These are phyloP conservation scores for Cenococcum geophilum DNA, from an alignment of 495 filamentous ascomycete genomes.

Conservation along the genomic window DNA sequence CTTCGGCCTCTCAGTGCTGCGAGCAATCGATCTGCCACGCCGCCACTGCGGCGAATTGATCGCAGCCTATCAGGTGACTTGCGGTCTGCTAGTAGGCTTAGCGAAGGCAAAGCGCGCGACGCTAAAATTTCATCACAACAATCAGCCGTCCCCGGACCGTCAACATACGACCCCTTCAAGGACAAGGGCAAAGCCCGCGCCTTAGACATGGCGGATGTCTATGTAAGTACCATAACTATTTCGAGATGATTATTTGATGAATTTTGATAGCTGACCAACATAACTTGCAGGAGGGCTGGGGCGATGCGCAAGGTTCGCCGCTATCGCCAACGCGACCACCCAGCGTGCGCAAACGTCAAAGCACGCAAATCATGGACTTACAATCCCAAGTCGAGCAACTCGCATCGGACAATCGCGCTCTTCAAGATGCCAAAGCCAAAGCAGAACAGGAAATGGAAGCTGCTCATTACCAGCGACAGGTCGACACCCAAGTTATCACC, in stretches of 20 bases:
- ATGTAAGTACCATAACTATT: constrained; percentile 59
- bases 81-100: constrained; percentile 57
- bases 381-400: constrained; percentile 70
- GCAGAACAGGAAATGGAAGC: constrained; percentile 55
- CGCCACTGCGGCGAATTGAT: constrained; percentile 64
- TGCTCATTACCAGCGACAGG: constrained; percentile 49
- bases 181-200: constrained; percentile 81
- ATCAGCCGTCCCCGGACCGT: constrained; percentile 45
- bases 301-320: constrained; percentile 84
- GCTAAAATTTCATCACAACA: constrained; percentile 23
- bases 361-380: constrained; percentile 90
- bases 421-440: constrained; percentile 63
- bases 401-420: constrained; percentile 68
- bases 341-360: constrained; percentile 85
- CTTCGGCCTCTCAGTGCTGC: constrained; percentile 55
- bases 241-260: constrained; percentile 1
- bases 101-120: constrained; percentile 27
- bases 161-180: constrained; percentile 66
- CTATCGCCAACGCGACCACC: constrained; percentile 91
- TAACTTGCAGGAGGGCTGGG: constrained; percentile 73
- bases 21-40: constrained; percentile 52
- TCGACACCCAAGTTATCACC: constrained; percentile 47
- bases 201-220: constrained; percentile 86
- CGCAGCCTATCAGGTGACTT: constrained; percentile 75
- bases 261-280: constrained; percentile 18